Evolutionary conservation across 345 rosid species (phyloP), one percentile per base, ranked within the genome.

Genomic region (Adansonia digitata): DNA sequence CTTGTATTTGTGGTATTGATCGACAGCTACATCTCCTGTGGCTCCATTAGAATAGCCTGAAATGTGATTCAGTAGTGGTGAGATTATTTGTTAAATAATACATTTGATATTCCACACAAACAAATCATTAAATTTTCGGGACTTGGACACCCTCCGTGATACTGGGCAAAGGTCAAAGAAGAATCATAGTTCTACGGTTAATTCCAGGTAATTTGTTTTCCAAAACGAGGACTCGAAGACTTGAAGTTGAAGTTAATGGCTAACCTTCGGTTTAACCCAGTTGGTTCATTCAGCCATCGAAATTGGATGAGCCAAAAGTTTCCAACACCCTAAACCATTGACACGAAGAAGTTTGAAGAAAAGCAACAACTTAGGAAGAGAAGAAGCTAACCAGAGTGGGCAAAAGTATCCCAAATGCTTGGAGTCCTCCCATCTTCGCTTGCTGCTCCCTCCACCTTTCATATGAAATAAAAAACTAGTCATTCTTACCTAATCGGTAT

Each of bases 1-100:
- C 89, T 86, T 88, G 83, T 82, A 86, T 53, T 82, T 88, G 64
- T 84, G 88, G 71, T 88, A 88, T 75, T 62, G 74, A n/a, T 86
- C 89, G 55, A 77, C 82, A 4, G 91, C 76, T 4, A 81, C 65
- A 51, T 88, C 89, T 72, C 86, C 89, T 0, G 72, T 86, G 12
- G 59, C 85, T 39, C 88, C 89, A 5, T 46, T 53, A 4, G 65
- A 62, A 2, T 75, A 73, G 11, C 89, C 87, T 84, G 81, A 20
- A 77, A 46, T 18, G 71, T 66, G 64, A 31, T 27, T 27, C 22
- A 51, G 22, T 18, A 5, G 24, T 1, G 55, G 9, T 51, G 10
- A 51, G 18, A 51, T 18, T 18, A 51, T 5, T 18, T 51, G 22
- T 18, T 15, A 49, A 49, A 5, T 15, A n/a, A 15, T 15, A 2